phyloP scores from a whole-genome alignment of 495 filamentous ascomycete genomes.

The Niebla homalea region DNA sequence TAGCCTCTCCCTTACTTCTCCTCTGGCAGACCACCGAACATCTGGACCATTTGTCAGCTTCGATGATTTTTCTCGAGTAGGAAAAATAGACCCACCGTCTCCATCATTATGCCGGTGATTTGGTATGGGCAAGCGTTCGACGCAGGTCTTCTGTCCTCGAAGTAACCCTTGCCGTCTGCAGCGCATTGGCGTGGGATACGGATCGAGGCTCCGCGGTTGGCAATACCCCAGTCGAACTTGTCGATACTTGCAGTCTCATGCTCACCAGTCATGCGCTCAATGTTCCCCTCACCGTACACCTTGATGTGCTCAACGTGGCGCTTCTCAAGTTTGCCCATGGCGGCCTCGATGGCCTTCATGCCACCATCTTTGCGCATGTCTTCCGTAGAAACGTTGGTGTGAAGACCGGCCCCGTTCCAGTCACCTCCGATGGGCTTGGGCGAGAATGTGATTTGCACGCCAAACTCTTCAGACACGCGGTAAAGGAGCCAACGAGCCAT shows the following conservation, averaged over 20 bases:
- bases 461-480: constrained; percentile 95
- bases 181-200: constrained; percentile 85
- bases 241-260: constrained; percentile 95
- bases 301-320: constrained; percentile 92
- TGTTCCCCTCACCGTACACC: constrained; percentile 95
- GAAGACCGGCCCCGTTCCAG: constrained; percentile 98
- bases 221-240: constrained; percentile 87
- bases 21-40: constrained; percentile 15
- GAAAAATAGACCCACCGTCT: constrained; percentile 34
- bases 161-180: constrained; percentile 94
- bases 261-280: constrained; percentile 75
- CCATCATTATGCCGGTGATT: constrained; percentile 85
- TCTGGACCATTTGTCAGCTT: constrained; percentile 2
- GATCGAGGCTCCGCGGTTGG: constrained; percentile 87
- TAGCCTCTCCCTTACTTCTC: constrained; percentile 4
- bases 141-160: constrained; percentile 90
- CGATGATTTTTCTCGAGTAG: background rate
- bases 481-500: constrained; percentile 90
- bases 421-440: constrained; percentile 98
- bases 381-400: constrained; percentile 86
- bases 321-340: constrained; percentile 76
- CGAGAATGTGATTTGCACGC: constrained; percentile 87
- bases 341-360: constrained; percentile 81
- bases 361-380: constrained; percentile 83
- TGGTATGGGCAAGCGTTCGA: constrained; percentile 96